A percentile compares a stretch with the other conserved stretches of the same genome.
Conservation (phyloP, 2,329 filamentous ascomycete species). For the Talaromyces sp. region DNA sequence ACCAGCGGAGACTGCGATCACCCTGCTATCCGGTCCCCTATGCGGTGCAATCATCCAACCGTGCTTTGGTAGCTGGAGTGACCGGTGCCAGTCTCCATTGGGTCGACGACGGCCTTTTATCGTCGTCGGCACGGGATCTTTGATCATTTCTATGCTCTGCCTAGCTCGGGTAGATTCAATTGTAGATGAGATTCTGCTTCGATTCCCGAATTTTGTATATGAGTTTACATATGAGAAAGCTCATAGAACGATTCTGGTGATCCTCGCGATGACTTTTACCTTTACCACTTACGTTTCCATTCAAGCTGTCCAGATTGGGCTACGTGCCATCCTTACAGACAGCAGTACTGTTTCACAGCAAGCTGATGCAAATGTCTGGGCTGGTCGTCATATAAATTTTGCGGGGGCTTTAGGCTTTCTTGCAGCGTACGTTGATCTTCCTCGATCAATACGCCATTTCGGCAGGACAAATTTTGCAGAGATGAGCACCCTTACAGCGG, state of each 20-base stretch:
- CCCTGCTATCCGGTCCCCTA: slow-evolving; percentile 6
- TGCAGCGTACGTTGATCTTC: not conserved
- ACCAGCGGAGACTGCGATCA: not conserved
- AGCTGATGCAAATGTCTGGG: not conserved
- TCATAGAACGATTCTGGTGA: not conserved
- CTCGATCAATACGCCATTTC: not conserved
- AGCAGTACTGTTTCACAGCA: not conserved
- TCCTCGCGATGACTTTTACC: not conserved
- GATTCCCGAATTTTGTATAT: not conserved
- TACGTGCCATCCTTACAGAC: not conserved
- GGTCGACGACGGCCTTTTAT: slow-evolving; percentile 6
- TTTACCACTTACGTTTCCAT: not conserved
- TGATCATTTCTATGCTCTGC: not conserved
- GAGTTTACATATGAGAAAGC: too few relatives aligned
- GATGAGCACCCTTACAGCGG: not conserved
- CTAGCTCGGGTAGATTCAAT: slow-evolving; percentile 2
- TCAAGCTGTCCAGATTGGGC: not conserved
- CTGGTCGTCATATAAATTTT: not conserved
- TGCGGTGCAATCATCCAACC: slow-evolving; percentile 2
- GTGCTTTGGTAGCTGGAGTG: slow-evolving; percentile 8
- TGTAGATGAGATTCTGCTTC: not conserved
- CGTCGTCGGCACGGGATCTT: not conserved
- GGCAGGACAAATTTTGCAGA: not conserved
- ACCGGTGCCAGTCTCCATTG: not conserved
- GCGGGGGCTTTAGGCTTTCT: not conserved